phyloP scores from a whole-genome alignment of 106 monocot species.

The Phalaenopsis aphrodite region DNA sequence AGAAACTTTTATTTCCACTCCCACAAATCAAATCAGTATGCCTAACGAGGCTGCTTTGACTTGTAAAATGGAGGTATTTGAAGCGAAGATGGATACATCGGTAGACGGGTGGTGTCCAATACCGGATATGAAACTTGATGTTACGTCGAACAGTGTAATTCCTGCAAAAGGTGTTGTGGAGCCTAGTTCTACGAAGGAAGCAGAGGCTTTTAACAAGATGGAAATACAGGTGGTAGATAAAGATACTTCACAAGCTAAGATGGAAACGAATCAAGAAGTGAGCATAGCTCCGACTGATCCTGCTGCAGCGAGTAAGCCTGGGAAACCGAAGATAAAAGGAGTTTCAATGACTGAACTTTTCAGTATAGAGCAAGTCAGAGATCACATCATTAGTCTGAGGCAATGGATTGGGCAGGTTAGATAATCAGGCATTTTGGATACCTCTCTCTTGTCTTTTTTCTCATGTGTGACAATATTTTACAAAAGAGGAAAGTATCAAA shows the following conservation, averaged over 20 bases:
- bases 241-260: slow-evolving; percentile 25
- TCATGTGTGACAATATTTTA: background rate
- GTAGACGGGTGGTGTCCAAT: slow-evolving; percentile 6
- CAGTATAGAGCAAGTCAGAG: slow-evolving; percentile 84
- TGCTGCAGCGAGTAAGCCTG: slow-evolving; percentile 63
- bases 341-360: slow-evolving; percentile 94
- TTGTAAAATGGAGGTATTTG: slow-evolving; percentile 27
- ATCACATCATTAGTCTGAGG: slow-evolving; percentile 77
- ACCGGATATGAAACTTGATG: slow-evolving; percentile 20
- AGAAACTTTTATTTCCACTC: slow-evolving; percentile 25
- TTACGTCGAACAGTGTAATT: slow-evolving; percentile 12
- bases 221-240: slow-evolving; percentile 43
- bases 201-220: slow-evolving; percentile 27
- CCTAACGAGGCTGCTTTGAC: slow-evolving; percentile 19
- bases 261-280: slow-evolving; percentile 54
- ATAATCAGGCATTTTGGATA: background rate
- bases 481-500: too few species aligned
- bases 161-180: slow-evolving; percentile 13
- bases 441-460: background rate
- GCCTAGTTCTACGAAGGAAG: slow-evolving; percentile 18
- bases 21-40: slow-evolving; percentile 25
- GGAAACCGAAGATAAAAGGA: slow-evolving; percentile 98
- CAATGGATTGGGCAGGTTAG: slow-evolving; percentile 98
- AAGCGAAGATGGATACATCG: slow-evolving; percentile 44
- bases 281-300: slow-evolving; percentile 28